Conservation (phyloP, 176 grass and related monocot genomes). For the Elymus sibiricus region DNA sequence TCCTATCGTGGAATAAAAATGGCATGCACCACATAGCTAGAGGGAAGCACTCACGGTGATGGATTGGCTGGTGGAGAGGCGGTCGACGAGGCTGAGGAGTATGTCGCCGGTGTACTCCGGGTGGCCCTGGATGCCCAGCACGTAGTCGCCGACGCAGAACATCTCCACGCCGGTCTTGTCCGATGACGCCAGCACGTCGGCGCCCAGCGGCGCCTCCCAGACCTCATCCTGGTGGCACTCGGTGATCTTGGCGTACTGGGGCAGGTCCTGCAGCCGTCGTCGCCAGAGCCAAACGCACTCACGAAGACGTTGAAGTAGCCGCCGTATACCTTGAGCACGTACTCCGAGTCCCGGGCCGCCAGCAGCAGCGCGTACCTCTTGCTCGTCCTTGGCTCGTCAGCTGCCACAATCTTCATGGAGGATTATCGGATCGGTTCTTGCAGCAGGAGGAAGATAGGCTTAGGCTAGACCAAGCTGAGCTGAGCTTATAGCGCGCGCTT, state of each 20-base stretch:
- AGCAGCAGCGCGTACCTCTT: slow-evolving; percentile 69
- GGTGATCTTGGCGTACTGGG: slow-evolving; percentile 50
- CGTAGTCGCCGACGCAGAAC: slow-evolving; percentile 58
- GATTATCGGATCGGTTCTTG: not conserved
- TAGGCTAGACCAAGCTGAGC: not conserved
- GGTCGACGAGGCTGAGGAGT: slow-evolving; percentile 64
- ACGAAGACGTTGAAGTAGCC: slow-evolving; percentile 89
- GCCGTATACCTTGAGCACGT: slow-evolving; percentile 66
- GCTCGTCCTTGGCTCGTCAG: not conserved
- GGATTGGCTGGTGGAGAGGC: slow-evolving; percentile 41
- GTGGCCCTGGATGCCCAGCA: slow-evolving; percentile 89
- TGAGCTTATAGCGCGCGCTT: not conserved
- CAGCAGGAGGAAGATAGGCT: not conserved
- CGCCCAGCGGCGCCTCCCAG: slow-evolving; percentile 67
- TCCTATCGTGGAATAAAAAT: not conserved
- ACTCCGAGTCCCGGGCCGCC: slow-evolving; percentile 83
- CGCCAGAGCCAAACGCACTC: slow-evolving; percentile 54
- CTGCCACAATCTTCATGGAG: slow-evolving; percentile 32
- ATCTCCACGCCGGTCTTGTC: slow-evolving; percentile 71
- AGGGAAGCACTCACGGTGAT: slow-evolving; percentile 49
- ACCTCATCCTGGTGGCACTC: slow-evolving; percentile 89
- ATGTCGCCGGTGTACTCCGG: slow-evolving; percentile 92
- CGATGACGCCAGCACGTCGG: slow-evolving; percentile 69
- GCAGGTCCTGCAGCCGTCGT: slow-evolving; percentile 21
- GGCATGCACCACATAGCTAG: not conserved